Conservation (phyloP, 352 stramenopile genomes). For the Pythium phragmiticola region DNA sequence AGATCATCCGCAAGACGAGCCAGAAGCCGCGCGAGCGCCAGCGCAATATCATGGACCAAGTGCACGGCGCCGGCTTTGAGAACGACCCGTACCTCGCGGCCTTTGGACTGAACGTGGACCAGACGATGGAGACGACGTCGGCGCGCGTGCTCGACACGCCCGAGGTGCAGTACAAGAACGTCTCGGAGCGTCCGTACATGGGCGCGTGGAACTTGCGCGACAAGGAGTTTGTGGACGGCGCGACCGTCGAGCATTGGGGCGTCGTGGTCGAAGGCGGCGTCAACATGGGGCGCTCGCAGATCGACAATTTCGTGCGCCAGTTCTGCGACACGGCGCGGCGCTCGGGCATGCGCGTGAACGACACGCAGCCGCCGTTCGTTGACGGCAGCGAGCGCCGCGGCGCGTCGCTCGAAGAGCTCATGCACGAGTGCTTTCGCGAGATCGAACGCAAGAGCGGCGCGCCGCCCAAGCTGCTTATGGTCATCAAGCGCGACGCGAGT, state of each 20-base stretch:
- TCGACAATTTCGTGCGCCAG: constrained; percentile 44
- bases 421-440: constrained; percentile 54
- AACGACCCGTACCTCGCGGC: constrained; percentile 61
- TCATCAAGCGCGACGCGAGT: constrained; percentile 30
- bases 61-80: constrained; percentile 63
- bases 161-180: constrained; percentile 61
- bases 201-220: constrained; percentile 80
- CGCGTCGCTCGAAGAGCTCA: constrained; percentile 53
- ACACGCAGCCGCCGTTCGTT: constrained; percentile 41
- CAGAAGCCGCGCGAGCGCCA: constrained; percentile 45
- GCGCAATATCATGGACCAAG: constrained; percentile 59
- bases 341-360: constrained; percentile 40
- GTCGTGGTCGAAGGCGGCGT: constrained; percentile 38
- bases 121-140: constrained; percentile 46
- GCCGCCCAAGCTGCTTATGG: constrained; percentile 32
- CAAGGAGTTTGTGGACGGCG: constrained; percentile 62
- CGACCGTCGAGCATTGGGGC: constrained; percentile 52
- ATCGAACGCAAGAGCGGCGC: constrained; percentile 28
- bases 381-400: constrained; percentile 38
- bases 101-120: constrained; percentile 63
- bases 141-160: constrained; percentile 54
- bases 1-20: constrained; percentile 79
- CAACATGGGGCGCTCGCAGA: constrained; percentile 1
- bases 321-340: constrained; percentile 38
- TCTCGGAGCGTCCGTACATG: constrained; percentile 54